These are phyloP conservation scores for Hymenoscyphus infarciens DNA, from an alignment of 2,329 filamentous ascomycete species.

Conservation along the genomic window DNA sequence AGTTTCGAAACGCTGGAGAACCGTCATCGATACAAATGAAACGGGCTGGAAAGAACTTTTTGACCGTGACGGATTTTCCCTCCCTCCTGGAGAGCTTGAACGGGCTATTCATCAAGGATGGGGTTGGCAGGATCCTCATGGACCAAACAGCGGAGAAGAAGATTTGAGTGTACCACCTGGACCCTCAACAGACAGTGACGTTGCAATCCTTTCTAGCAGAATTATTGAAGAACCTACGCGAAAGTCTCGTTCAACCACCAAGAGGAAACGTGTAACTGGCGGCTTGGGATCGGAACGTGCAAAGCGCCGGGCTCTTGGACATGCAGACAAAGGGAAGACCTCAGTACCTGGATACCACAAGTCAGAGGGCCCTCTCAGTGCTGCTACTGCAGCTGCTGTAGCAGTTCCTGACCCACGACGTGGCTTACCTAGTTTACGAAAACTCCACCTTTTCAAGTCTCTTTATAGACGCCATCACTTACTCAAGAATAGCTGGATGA, in stretches of 20 bases:
- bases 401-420: constrained; percentile 80
- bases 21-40: constrained; percentile 87
- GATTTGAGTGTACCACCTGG: constrained; percentile 62
- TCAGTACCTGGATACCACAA: constrained; percentile 33
- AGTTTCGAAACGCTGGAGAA: constrained; percentile 91
- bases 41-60: constrained; percentile 93
- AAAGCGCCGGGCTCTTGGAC: constrained; percentile 32
- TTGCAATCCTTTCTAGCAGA: constrained; percentile 27
- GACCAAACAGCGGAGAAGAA: constrained; percentile 70
- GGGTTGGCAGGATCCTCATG: constrained; percentile 92
- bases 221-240: constrained; percentile 20
- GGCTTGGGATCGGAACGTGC: constrained; percentile 26
- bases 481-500: constrained; percentile 91
- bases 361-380: constrained; percentile 80
- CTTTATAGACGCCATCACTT: constrained; percentile 90
- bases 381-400: constrained; percentile 76
- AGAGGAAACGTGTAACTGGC: constrained; percentile 33
- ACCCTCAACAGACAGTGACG: constrained; percentile 51
- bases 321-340: constrained; percentile 27
- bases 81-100: constrained; percentile 79
- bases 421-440: constrained; percentile 72
- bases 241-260: constrained; percentile 30
- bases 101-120: constrained; percentile 87
- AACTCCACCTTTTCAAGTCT: constrained; percentile 92
- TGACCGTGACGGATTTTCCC: constrained; percentile 73